Evolutionary conservation across 495 filamentous ascomycete genomes (phyloP).

Genomic region (Acidiella bohemica): DNA sequence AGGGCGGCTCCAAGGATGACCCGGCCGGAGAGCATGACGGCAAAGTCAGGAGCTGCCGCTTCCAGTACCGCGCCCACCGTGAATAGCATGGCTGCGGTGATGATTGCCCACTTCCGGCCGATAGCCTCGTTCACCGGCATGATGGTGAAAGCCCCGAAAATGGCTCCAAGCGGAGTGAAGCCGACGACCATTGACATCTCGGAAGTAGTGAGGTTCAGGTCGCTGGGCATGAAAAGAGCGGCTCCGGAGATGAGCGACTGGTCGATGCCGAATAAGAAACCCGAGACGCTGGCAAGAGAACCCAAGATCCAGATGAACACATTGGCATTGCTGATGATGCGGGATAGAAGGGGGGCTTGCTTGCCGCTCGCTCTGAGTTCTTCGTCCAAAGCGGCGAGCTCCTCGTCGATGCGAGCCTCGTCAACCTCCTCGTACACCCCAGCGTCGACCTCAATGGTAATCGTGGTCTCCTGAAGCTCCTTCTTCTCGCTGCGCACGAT

Average conservation of each 20-base stretch:
- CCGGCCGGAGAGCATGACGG: slow-evolving; percentile 46
- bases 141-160: slow-evolving; percentile 45
- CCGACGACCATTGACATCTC: slow-evolving; percentile 43
- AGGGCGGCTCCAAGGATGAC: slow-evolving; percentile 49
- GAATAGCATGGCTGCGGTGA: slow-evolving; percentile 45
- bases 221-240: slow-evolving; percentile 41
- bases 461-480: too few relatives aligned
- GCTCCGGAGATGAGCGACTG: slow-evolving; percentile 48
- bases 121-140: slow-evolving; percentile 44
- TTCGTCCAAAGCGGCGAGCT: too few relatives aligned
- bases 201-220: slow-evolving; percentile 31
- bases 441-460: too few relatives aligned
- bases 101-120: slow-evolving; percentile 45
- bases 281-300: slow-evolving; percentile 49
- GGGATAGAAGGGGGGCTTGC: too few relatives aligned
- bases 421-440: too few relatives aligned
- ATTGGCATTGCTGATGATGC: too few relatives aligned
- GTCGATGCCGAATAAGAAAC: slow-evolving; percentile 47
- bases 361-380: too few relatives aligned
- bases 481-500: too few relatives aligned
- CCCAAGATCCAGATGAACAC: slow-evolving; percentile 46
- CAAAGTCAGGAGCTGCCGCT: slow-evolving; percentile 43
- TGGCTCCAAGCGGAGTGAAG: slow-evolving; percentile 47
- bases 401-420: too few relatives aligned
- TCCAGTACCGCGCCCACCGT: slow-evolving; percentile 46